phyloP scores from a whole-genome alignment of 1,284 basidiomycete species.

The Veloboletus limbatus region DNA sequence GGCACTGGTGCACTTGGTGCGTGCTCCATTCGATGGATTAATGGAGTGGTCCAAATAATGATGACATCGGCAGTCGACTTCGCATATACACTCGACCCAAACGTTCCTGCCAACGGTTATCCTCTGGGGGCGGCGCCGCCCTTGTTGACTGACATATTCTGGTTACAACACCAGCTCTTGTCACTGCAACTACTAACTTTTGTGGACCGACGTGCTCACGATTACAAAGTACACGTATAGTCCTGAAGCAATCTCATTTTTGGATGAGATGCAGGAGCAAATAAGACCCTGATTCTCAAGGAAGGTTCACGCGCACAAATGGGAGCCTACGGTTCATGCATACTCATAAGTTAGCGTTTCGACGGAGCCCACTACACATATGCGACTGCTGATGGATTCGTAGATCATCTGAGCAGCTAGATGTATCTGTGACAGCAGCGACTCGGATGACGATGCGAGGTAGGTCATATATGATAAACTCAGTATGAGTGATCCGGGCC shows the following conservation, averaged over 20 bases:
- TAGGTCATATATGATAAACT: too few species aligned
- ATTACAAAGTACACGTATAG: conserved; percentile 17
- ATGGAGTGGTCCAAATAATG: not conserved
- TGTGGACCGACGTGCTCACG: conserved; percentile 14
- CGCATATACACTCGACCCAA: conserved; percentile 15
- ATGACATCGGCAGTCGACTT: conserved; percentile 15
- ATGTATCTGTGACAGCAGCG: too few species aligned
- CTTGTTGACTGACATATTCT: conserved; percentile 2
- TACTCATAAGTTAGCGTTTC: too few species aligned
- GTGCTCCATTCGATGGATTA: not conserved
- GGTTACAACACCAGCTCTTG: not conserved
- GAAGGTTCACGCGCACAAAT: too few species aligned
- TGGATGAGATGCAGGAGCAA: conserved; percentile 8
- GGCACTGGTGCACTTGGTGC: conserved; percentile 20
- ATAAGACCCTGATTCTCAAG: not conserved
- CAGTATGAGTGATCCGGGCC: too few species aligned
- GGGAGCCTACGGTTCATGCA: too few species aligned
- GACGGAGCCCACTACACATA: too few species aligned
- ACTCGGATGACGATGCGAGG: too few species aligned
- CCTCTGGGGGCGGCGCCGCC: conserved; percentile 3
- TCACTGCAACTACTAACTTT: conserved; percentile 13
- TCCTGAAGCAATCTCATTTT: conserved; percentile 8
- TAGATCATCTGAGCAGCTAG: too few species aligned
- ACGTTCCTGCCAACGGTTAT: not conserved
- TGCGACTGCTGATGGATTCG: too few species aligned